Base-by-base conservation (phyloP, 331 rosid species). In the Quercus tomentella region DNA sequence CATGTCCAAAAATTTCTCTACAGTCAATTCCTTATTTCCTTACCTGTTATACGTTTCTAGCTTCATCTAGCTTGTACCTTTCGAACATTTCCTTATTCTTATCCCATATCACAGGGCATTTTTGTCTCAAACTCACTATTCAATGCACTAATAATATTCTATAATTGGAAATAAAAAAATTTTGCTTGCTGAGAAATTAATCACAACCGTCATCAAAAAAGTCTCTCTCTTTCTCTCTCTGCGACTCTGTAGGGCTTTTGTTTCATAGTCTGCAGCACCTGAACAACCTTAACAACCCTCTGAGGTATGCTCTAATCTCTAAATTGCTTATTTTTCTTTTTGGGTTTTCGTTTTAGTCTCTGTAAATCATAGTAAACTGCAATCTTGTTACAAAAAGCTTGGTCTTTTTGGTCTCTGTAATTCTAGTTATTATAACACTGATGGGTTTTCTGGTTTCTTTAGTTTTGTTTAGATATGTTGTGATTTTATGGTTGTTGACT, bases 241-340 rank as follows among this genome's bases (percentile, higher is more conserved):
- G 72, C 12, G 76, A 21, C 21, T 63, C 41, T 60, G 12, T 41
- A 41, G 65, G 15, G 43, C 56, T 22, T 71, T 49, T 20, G 22
- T 1, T 23, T 7, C 60, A 3, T 14, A 43, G n/a, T 60, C 20
- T n/a, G 22, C 76, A 18, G 14, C 73, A 22, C 0, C 55, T 28
- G 23, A 26, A 17, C 12, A 54, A 22, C 17, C 9, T 0, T 1
- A 41, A 41, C 35, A 31, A 20, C 49, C 26, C 17, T 68, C 63
- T 7, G 9, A 73, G 83, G 83, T 80, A 63, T 21, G 18, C 41
- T 49, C 58, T 63, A 14, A 23, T 73, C 28, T 73, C 23, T 14
- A 71, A 70, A 26, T 58, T 18, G 0, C n/a, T 72, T 21, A 0
- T 7, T 61, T 17, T 37, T 79, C 4, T n/a, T 28, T 70, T 51